A percentile compares a stretch with the other conserved stretches of the same genome.
Conservation (phyloP, 768 basidiomycete genomes). For the Suillus cothurnatus region DNA sequence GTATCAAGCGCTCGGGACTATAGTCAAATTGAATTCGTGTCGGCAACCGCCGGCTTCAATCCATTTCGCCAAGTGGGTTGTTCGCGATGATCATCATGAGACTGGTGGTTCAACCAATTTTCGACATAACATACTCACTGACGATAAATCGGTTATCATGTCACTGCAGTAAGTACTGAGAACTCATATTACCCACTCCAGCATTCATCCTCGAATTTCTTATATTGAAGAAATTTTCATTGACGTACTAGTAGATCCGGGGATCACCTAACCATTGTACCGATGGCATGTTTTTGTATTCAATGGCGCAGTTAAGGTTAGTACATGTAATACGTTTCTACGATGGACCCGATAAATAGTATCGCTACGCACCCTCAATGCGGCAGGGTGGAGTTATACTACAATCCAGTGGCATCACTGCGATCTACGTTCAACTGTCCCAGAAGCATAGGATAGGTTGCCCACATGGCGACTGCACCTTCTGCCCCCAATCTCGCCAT, state of each 20-base stretch:
- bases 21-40: background rate
- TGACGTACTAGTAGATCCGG: constrained; percentile 1
- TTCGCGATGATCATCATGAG: background rate
- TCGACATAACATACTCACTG: background rate
- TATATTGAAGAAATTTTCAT: background rate
- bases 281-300: background rate
- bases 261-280: background rate
- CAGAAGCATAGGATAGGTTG: background rate
- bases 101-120: background rate
- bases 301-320: constrained; percentile 1
- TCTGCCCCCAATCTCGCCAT: constrained; percentile 46
- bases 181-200: background rate
- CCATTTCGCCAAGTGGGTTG: no score
- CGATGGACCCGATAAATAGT: background rate
- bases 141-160: background rate
- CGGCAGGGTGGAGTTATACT: background rate
- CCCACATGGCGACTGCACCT: background rate
- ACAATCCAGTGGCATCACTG: background rate
- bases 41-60: no score
- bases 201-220: background rate
- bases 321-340: constrained; percentile 8
- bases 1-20: background rate
- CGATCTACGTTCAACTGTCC: background rate
- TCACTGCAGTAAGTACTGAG: background rate
- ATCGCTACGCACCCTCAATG: background rate